A percentile compares a stretch with the other conserved stretches of the same genome.
Evolutionary conservation across 495 filamentous ascomycete genomes (phyloP).

Genomic region (Trichodelitschia bisporula): DNA sequence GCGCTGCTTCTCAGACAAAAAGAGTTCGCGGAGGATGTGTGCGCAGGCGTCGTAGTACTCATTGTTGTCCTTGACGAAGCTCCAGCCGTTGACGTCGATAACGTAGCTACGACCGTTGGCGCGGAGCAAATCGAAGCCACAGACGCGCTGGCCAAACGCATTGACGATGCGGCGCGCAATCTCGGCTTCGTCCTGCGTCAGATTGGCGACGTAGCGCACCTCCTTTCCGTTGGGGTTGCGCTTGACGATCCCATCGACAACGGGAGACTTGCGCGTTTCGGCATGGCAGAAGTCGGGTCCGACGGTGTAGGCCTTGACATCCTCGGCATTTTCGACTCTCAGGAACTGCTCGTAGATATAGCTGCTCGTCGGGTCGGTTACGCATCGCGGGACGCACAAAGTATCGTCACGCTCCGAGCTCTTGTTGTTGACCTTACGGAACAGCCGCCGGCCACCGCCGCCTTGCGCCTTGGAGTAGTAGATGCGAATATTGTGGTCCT

Average conservation of each 20-base stretch:
- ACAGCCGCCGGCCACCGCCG: slow-evolving; percentile 73
- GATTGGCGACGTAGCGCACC: slow-evolving; percentile 72
- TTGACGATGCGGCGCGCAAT: slow-evolving; percentile 79
- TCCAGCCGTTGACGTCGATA: slow-evolving; percentile 99
- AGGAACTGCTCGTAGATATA: slow-evolving; percentile 97
- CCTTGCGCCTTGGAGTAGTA: slow-evolving; percentile 74
- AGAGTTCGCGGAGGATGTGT: slow-evolving; percentile 63
- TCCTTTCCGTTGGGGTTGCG: slow-evolving; percentile 96
- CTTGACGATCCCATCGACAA: slow-evolving; percentile 86
- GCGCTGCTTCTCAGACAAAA: slow-evolving; percentile 46
- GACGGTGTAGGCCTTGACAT: slow-evolving; percentile 97
- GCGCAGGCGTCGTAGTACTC: slow-evolving; percentile 91
- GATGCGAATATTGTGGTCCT: slow-evolving; percentile 96
- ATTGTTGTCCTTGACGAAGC: slow-evolving; percentile 98
- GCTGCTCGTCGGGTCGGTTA: slow-evolving; percentile 52
- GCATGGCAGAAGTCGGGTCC: slow-evolving; percentile 86
- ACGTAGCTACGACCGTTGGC: slow-evolving; percentile 79
- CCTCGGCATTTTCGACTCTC: slow-evolving; percentile 83
- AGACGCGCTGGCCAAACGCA: slow-evolving; percentile 84
- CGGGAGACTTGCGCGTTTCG: slow-evolving; percentile 88
- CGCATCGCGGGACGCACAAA: slow-evolving; percentile 47
- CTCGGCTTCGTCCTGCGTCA: slow-evolving; percentile 54
- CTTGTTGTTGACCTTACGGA: slow-evolving; percentile 95
- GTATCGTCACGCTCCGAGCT: slow-evolving; percentile 74
- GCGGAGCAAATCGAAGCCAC: slow-evolving; percentile 86